A percentile compares a stretch with the other conserved stretches of the same genome.
Evolutionary conservation across 2,329 filamentous ascomycete genomes (phyloP).

Genomic region (Didymella keratinophila): DNA sequence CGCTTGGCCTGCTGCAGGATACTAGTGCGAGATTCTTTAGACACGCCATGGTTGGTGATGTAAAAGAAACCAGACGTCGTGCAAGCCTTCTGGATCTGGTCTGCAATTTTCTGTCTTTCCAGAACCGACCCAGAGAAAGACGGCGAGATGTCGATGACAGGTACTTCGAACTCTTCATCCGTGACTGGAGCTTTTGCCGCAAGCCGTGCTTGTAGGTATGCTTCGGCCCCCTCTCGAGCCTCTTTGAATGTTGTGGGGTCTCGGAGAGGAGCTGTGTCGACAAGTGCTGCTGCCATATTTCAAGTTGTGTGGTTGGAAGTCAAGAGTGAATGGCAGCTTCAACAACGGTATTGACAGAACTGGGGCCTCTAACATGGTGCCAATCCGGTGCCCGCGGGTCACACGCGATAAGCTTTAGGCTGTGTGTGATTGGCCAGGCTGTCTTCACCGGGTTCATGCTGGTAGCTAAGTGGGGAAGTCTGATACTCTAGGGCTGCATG

Average conservation of each 20-base stretch:
- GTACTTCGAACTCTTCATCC: constrained; percentile 45
- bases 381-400: neutral
- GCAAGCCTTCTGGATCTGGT: constrained; percentile 51
- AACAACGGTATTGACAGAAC: neutral
- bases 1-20: constrained; percentile 51
- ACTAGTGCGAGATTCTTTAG: constrained; percentile 33
- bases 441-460: neutral
- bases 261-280: neutral
- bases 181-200: constrained; percentile 20
- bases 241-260: constrained; percentile 37
- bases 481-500: neutral
- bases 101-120: constrained; percentile 49
- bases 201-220: constrained; percentile 49
- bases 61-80: constrained; percentile 54
- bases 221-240: constrained; percentile 45
- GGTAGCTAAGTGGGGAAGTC: constrained; percentile 4
- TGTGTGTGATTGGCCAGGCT: constrained; percentile 1
- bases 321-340: neutral
- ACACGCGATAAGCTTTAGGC: constrained; percentile 12
- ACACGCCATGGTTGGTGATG: constrained; percentile 50
- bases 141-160: constrained; percentile 48
- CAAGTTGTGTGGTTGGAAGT: neutral
- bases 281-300: constrained; percentile 12
- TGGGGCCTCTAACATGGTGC: neutral
- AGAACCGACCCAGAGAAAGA: constrained; percentile 47